Base-by-base conservation (phyloP, 2,329 filamentous ascomycete genomes). In the Diplodia intermedia region DNA sequence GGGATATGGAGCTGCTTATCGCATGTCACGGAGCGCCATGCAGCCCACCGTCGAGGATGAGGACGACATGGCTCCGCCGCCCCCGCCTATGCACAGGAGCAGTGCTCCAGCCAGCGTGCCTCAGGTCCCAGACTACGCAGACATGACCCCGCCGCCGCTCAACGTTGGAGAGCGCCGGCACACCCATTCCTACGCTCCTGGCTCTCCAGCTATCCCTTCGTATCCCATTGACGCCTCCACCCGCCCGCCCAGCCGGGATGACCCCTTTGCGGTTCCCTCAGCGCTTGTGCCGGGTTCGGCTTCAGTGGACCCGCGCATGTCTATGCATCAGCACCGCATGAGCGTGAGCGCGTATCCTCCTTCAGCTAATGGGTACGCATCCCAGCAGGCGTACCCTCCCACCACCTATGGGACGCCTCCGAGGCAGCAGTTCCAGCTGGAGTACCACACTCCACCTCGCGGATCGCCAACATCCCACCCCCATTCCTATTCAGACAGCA, bases 11-110 rank as follows among this genome's bases (percentile, higher is more conserved):
- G 66, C 66, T 36, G 66, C 66, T 84, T 65, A 73, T 77, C 47
- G 83, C 83, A 50, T 79, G 81, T 72, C 81, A 82, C 72, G 72
- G 23, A 77, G 73, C 68, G 83, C 84, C 0, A 84, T 88, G 85
- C 88, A 89, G 72, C 86, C 85, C 2, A 89, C 85, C 7, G 87
- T 88, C 6, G 89, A 90, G 73, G 88, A 90, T 70, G 86, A 84
- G 6, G 87, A 88, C 4, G 87, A 89, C 60, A 84, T 85, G 50
- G 74, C 78, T 40, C 71, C 71, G 43, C 78, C 79, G 14, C 79
- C 79, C 20, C 79, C 79, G 4, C 79, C 79, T 11, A 75, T 77
- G 55, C 79, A 80, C 66, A 73, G 78, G 54, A 77, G 74, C 57
- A 74, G 76, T 65, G 75, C 78, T 14, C 73, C 74, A 23, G 29